A percentile compares a stretch with the other conserved stretches of the same genome.
phyloP scores from a whole-genome alignment of 306 rosid species.

The Prosopis cineraria region DNA sequence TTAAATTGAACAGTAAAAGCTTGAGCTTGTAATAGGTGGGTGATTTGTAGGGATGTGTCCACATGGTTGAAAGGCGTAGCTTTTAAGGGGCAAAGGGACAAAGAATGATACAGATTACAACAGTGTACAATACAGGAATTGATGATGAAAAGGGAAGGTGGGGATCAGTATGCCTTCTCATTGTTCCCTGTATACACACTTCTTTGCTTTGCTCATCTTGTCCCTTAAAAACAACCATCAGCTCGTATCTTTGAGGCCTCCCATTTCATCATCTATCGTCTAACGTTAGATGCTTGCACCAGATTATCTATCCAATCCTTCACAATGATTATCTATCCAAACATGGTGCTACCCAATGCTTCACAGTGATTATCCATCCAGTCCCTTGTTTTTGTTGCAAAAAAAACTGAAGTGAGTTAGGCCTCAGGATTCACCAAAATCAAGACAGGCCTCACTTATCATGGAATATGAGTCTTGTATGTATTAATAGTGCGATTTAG shows the following conservation, averaged over 20 bases:
- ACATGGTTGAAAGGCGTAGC: background rate
- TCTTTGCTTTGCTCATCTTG: slow-evolving; percentile 33
- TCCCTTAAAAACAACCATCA: background rate
- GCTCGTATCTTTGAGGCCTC: slow-evolving; percentile 30
- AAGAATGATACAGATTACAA: background rate
- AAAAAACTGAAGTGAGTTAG: background rate
- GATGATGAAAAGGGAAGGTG: background rate
- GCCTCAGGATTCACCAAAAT: background rate
- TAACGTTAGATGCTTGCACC: background rate
- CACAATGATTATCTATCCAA: background rate
- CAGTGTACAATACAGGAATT: background rate
- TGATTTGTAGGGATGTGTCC: background rate
- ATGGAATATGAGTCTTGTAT: background rate
- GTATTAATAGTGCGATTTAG: background rate
- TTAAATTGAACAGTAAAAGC: background rate
- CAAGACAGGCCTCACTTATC: background rate
- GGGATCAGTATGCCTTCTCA: slow-evolving; percentile 29
- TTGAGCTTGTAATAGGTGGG: background rate
- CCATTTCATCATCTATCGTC: background rate
- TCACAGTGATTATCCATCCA: background rate
- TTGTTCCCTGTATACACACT: slow-evolving; percentile 31
- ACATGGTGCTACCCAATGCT: background rate
- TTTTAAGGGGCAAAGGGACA: background rate
- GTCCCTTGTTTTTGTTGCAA: background rate
- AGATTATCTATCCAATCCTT: background rate